A percentile compares a stretch with the other conserved stretches of the same genome.
phyloP scores from a whole-genome alignment of 225 moss, liverwort and hornwort genomes.

The Asterella californica region DNA sequence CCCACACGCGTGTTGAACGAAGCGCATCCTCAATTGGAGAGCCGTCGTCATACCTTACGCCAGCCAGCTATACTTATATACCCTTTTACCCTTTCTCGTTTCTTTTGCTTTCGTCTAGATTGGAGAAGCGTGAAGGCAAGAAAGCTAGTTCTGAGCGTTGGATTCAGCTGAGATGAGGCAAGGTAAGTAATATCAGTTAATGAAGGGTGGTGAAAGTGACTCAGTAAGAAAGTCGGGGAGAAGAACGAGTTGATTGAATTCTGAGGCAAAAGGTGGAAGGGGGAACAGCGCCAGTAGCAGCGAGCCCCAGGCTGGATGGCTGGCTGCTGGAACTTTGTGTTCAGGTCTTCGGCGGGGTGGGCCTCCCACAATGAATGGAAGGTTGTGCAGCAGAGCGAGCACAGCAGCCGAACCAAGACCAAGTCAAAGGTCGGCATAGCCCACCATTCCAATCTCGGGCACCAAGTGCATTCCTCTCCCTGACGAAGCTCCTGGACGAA shows the following conservation, averaged over 20 bases:
- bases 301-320: conserved; percentile 17
- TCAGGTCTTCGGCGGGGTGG: conserved; percentile 28
- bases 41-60: conserved; percentile 13
- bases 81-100: conserved; percentile 4
- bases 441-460: conserved; percentile 8
- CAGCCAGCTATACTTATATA: conserved; percentile 11
- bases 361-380: conserved; percentile 21
- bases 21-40: conserved; percentile 13
- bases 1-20: conserved; percentile 16
- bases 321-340: conserved; percentile 26
- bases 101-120: conserved; percentile 6
- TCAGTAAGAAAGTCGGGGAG: neutral
- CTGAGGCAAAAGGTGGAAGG: neutral
- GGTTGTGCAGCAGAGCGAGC: conserved; percentile 12
- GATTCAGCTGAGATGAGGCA: conserved; percentile 6
- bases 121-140: conserved; percentile 9
- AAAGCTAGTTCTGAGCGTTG: neutral
- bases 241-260: neutral
- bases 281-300: neutral
- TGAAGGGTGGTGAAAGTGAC: neutral
- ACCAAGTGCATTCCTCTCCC: neutral
- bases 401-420: conserved; percentile 21
- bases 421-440: conserved; percentile 25
- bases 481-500: conserved; percentile 11
- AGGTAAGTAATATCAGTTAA: neutral